Percentiles rank a stretch among this genome's conserved stretches.
Conservation (phyloP, 169 alveolate species). For the Cryptosporidium sp. region DNA sequence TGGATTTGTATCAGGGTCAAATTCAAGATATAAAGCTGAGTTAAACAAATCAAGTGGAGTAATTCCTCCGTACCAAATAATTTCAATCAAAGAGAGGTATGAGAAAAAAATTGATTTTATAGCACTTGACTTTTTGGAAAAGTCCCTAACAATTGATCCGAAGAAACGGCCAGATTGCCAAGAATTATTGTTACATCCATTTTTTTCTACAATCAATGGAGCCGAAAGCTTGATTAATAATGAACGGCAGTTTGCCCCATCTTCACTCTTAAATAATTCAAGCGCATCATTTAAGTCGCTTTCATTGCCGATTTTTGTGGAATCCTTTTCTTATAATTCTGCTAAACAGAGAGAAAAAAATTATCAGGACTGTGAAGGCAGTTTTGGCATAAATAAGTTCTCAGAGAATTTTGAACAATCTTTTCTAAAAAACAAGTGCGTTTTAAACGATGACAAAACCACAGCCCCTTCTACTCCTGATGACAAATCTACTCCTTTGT, state of each 20-base stretch:
- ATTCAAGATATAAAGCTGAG: constrained; percentile 83
- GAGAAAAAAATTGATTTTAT: constrained; percentile 81
- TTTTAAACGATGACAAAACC: constrained; percentile 45
- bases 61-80: constrained; percentile 63
- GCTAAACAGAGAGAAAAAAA: not conserved
- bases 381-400: not conserved
- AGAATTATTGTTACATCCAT: constrained; percentile 87
- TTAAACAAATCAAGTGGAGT: constrained; percentile 44
- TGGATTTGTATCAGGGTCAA: constrained; percentile 82
- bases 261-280: not conserved
- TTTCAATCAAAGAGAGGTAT: constrained; percentile 85
- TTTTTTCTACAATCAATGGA: constrained; percentile 72
- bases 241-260: not conserved
- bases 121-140: constrained; percentile 86
- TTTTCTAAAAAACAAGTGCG: not conserved
- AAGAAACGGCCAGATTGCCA: constrained; percentile 83
- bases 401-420: not conserved
- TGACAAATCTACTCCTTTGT: constrained; percentile 11
- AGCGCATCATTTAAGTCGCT: not conserved
- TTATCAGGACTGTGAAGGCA: not conserved
- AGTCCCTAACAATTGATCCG: constrained; percentile 86
- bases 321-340: not conserved
- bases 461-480: constrained; percentile 75
- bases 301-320: not conserved
- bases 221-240: not conserved